Conservation (phyloP, 306 rosid genomes). For the Quercus variabilis region DNA sequence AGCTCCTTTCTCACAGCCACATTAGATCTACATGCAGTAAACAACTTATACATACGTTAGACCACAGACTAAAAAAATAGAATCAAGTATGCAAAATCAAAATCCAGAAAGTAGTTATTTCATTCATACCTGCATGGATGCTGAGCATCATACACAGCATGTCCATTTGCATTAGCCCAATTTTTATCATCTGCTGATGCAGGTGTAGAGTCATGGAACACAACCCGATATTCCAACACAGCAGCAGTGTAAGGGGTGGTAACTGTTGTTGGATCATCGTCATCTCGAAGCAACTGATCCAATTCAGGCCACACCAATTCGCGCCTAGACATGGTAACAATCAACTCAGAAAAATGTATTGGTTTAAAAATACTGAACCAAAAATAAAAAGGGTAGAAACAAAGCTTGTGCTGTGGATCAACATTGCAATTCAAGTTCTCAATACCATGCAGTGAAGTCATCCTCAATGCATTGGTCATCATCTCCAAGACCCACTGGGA, state of each 20-base stretch:
- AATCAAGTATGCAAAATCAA: slow-evolving; percentile 12
- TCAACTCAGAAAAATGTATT: neutral
- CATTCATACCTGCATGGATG: slow-evolving; percentile 83
- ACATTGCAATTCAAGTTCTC: slow-evolving; percentile 18
- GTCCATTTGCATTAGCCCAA: slow-evolving; percentile 78
- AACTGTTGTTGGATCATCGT: slow-evolving; percentile 60
- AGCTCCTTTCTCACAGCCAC: slow-evolving; percentile 95
- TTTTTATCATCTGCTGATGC: slow-evolving; percentile 47
- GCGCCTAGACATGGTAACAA: slow-evolving; percentile 53
- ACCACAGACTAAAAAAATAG: neutral
- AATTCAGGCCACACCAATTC: slow-evolving; percentile 88
- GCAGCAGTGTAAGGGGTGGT: slow-evolving; percentile 95
- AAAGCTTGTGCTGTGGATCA: slow-evolving; percentile 1
- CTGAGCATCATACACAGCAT: slow-evolving; percentile 79
- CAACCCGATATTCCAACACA: slow-evolving; percentile 74
- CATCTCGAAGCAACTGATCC: slow-evolving; percentile 81
- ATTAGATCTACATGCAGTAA: slow-evolving; percentile 63
- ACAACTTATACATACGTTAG: slow-evolving; percentile 26
- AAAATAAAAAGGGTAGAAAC: neutral
- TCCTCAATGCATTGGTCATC: slow-evolving; percentile 98
- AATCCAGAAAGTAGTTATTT: neutral
- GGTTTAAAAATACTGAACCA: neutral
- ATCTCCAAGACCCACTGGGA: slow-evolving; percentile 87
- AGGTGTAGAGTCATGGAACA: slow-evolving; percentile 51
- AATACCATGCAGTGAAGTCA: slow-evolving; percentile 96